A percentile compares a stretch with the other conserved stretches of the same genome.
Evolutionary conservation across 257 asterid species (phyloP).

Genomic region (Lantana camara): DNA sequence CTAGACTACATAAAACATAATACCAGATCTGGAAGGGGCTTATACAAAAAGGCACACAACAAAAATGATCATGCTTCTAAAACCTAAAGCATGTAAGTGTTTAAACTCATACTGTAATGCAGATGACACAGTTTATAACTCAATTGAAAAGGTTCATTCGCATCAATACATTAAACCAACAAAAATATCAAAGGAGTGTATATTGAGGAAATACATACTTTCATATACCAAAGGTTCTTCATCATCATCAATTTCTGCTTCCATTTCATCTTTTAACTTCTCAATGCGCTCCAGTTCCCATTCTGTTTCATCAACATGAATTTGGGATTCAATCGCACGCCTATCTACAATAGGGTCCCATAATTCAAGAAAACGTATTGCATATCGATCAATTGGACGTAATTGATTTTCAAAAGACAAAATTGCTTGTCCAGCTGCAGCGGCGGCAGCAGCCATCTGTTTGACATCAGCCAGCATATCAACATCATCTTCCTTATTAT

Average conservation of each 20-base stretch:
- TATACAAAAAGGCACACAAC: background rate
- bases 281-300: slow-evolving; percentile 98
- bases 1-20: slow-evolving; percentile 1
- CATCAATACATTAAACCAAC: background rate
- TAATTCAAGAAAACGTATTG: slow-evolving; percentile 79
- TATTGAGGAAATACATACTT: slow-evolving; percentile 58
- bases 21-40: slow-evolving; percentile 13
- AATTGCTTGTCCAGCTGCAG: slow-evolving; percentile 83
- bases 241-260: slow-evolving; percentile 96
- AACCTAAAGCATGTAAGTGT: slow-evolving; percentile 9
- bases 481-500: slow-evolving; percentile 76
- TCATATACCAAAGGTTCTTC: slow-evolving; percentile 96
- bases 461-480: slow-evolving; percentile 97
- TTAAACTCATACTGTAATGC: slow-evolving; percentile 5
- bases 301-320: slow-evolving; percentile 76
- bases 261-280: slow-evolving; percentile 98
- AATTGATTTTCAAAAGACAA: slow-evolving; percentile 84
- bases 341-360: slow-evolving; percentile 97
- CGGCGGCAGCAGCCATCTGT: slow-evolving; percentile 98
- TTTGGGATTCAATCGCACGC: slow-evolving; percentile 57
- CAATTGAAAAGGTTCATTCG: slow-evolving; percentile 11
- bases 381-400: slow-evolving; percentile 95
- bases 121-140: slow-evolving; percentile 12
- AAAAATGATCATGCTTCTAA: background rate
- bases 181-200: slow-evolving; percentile 5